These are phyloP conservation scores for Arthrinium puccinioides DNA, from an alignment of 2,329 filamentous ascomycete species.

Conservation along the genomic window DNA sequence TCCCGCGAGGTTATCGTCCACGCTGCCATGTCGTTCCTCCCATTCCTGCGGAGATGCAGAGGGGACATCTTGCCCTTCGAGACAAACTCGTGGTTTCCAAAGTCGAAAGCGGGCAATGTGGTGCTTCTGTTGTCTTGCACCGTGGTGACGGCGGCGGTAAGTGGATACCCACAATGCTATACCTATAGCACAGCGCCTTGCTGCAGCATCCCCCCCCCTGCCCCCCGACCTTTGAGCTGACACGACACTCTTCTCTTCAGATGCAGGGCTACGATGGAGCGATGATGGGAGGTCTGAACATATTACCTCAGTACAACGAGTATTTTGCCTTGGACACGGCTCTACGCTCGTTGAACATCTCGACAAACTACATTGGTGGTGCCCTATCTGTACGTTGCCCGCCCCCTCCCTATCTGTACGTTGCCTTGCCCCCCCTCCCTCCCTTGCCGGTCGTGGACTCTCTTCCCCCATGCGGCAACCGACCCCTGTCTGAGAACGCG, in stretches of 20 bases:
- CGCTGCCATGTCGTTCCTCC: too few relatives aligned
- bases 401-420: not conserved
- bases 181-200: too few relatives aligned
- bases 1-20: too few relatives aligned
- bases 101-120: not conserved
- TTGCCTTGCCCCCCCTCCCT: not conserved
- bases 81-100: not conserved
- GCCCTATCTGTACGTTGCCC: slow-evolving; percentile 7
- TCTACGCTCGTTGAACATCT: slow-evolving; percentile 23
- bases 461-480: too few relatives aligned
- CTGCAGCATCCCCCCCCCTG: not conserved
- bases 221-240: not conserved
- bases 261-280: slow-evolving; percentile 3
- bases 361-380: slow-evolving; percentile 17
- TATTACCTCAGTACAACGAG: slow-evolving; percentile 22
- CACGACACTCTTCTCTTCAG: not conserved
- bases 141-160: not conserved
- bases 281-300: slow-evolving; percentile 18
- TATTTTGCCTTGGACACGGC: slow-evolving; percentile 26
- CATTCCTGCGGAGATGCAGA: too few relatives aligned
- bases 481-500: too few relatives aligned
- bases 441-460: too few relatives aligned
- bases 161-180: not conserved
- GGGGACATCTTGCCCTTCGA: not conserved
- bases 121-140: not conserved